Percentiles rank a stretch among this genome's conserved stretches.
phyloP scores from a whole-genome alignment of 768 basidiomycete species.

The Amanita pseudoporphyria region DNA sequence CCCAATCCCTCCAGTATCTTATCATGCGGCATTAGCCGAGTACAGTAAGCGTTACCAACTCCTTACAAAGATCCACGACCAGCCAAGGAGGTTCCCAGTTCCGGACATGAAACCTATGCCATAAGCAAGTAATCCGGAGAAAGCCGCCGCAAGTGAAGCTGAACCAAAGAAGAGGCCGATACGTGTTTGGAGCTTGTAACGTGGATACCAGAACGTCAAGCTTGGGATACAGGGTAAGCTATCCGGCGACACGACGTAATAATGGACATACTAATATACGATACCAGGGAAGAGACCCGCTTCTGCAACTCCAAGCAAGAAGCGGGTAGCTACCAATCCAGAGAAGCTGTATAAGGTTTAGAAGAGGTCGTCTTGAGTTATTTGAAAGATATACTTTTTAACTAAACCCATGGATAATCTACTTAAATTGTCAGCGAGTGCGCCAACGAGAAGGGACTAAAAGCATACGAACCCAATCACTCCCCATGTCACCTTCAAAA shows the following conservation, averaged over 20 bases:
- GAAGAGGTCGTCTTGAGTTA: no score
- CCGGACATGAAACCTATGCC: constrained; percentile 15
- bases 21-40: not conserved
- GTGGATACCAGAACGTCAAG: constrained; percentile 61
- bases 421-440: not conserved
- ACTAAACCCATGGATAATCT: not conserved
- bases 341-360: not conserved
- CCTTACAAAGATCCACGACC: constrained; percentile 63
- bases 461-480: not conserved
- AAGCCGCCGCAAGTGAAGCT: constrained; percentile 54
- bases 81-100: constrained; percentile 38
- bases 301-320: constrained; percentile 44
- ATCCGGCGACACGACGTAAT: not conserved
- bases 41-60: not conserved
- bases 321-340: not conserved
- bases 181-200: constrained; percentile 48
- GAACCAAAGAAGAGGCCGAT: constrained; percentile 59
- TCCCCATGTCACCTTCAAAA: not conserved
- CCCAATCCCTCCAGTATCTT: constrained; percentile 57
- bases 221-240: constrained; percentile 17
- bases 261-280: constrained; percentile 49
- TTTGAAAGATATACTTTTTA: not conserved
- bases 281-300: constrained; percentile 69
- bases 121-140: constrained; percentile 50
- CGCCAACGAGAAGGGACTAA: not conserved